A percentile compares a stretch with the other conserved stretches of the same genome.
Conservation (phyloP, 1,139 yeast genomes). For the Sugiyamaella neomexicana region DNA sequence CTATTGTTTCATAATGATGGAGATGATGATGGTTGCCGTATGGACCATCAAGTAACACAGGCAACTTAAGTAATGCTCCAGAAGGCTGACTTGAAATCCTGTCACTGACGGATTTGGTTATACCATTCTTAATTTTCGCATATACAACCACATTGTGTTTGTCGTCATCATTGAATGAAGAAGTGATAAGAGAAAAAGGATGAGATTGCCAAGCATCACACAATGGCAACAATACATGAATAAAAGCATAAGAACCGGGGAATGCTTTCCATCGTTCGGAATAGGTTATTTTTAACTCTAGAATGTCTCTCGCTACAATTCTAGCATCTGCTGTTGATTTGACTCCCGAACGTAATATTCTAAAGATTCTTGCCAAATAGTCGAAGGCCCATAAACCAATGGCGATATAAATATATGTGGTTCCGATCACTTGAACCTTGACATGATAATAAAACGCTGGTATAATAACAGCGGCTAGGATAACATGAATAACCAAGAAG, state of each 20-base stretch:
- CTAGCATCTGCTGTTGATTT: conserved; percentile 43
- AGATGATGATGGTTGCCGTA: conserved; percentile 54
- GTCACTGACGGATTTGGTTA: conserved; percentile 34
- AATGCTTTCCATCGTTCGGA: conserved; percentile 44
- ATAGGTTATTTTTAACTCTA: conserved; percentile 34
- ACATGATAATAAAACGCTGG: conserved; percentile 64
- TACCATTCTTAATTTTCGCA: conserved; percentile 34
- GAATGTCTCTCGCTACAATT: conserved; percentile 31
- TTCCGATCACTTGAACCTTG: conserved; percentile 31
- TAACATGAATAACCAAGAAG: conserved; percentile 59
- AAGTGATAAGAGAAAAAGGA: conserved; percentile 58
- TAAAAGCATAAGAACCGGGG: conserved; percentile 61
- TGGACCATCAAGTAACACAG: conserved; percentile 53
- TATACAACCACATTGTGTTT: conserved; percentile 34
- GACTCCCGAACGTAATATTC: conserved; percentile 46
- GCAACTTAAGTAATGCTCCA: conserved; percentile 13
- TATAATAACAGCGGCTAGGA: conserved; percentile 56
- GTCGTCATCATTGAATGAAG: conserved; percentile 28
- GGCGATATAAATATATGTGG: conserved; percentile 42
- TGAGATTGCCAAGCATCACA: conserved; percentile 58
- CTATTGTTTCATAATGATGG: conserved; percentile 50
- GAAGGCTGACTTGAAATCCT: conserved; percentile 23
- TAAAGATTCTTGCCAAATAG: conserved; percentile 40
- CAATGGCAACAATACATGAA: conserved; percentile 48
- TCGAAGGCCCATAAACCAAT: conserved; percentile 46